Percentiles rank a stretch among this genome's conserved stretches.
Conservation (phyloP, 192 early-diverging fungal genomes). For the Dispira simplex region DNA sequence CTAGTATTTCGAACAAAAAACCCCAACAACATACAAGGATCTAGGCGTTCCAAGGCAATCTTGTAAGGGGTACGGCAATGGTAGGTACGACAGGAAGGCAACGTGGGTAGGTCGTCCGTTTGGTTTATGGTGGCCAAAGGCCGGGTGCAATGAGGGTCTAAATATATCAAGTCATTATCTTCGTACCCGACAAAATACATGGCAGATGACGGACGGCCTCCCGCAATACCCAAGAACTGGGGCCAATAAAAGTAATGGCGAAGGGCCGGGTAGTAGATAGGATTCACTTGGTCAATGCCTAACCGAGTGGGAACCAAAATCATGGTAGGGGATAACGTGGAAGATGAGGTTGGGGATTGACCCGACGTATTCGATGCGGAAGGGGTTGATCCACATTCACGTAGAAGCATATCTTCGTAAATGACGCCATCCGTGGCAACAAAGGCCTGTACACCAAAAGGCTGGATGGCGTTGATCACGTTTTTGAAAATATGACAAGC, state of each 20-base stretch:
- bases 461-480: constrained; percentile 9
- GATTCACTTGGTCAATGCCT: constrained; percentile 82
- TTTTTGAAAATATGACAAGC: constrained; percentile 54
- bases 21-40: constrained; percentile 89
- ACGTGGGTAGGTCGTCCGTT: constrained; percentile 13
- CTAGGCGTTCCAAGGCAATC: constrained; percentile 58
- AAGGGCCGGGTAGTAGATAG: constrained; percentile 54
- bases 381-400: background rate
- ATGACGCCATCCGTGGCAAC: constrained; percentile 73
- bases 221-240: constrained; percentile 81
- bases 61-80: constrained; percentile 64
- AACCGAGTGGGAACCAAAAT: constrained; percentile 78
- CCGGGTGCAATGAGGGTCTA: constrained; percentile 85
- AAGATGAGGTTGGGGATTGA: background rate
- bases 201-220: constrained; percentile 89
- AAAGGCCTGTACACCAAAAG: constrained; percentile 41
- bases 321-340: constrained; percentile 31
- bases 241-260: constrained; percentile 61
- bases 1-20: constrained; percentile 52
- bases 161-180: constrained; percentile 61
- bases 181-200: constrained; percentile 84
- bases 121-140: constrained; percentile 25
- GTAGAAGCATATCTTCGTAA: constrained; percentile 34
- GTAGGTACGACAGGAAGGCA: constrained; percentile 59
- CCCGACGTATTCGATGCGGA: background rate